Evolutionary conservation across 2,329 filamentous ascomycete genomes (phyloP).

Genomic region (Exophiala sp.): DNA sequence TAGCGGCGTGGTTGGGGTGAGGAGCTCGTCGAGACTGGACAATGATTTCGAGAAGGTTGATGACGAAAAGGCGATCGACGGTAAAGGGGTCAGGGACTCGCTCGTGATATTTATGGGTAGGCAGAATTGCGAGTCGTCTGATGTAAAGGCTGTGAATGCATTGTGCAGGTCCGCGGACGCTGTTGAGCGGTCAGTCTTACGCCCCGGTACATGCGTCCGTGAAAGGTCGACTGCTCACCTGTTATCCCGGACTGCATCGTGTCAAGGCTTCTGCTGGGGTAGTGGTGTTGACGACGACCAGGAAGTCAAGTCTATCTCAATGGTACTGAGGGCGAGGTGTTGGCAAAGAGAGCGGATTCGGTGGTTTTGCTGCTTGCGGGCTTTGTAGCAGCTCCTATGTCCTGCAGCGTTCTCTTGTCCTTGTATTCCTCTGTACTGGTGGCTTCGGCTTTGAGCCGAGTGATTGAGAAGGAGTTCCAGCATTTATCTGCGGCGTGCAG

Average conservation of each 20-base stretch:
- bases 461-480: too few relatives aligned
- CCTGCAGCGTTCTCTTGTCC: too few relatives aligned
- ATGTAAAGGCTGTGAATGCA: conserved; percentile 45
- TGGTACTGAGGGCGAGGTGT: too few relatives aligned
- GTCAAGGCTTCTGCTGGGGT: neutral
- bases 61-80: conserved; percentile 38
- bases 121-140: conserved; percentile 41
- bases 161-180: conserved; percentile 46
- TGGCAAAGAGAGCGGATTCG: neutral
- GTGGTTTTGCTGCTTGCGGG: neutral
- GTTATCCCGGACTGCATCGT: conserved; percentile 50
- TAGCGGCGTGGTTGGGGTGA: conserved; percentile 54
- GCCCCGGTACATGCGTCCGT: conserved; percentile 3
- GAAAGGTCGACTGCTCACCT: conserved; percentile 32
- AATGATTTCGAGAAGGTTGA: conserved; percentile 51
- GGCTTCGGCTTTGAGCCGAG: too few relatives aligned
- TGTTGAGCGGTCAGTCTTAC: conserved; percentile 21
- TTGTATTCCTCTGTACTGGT: too few relatives aligned
- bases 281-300: neutral
- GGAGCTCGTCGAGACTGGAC: conserved; percentile 46
- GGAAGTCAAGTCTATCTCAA: too few relatives aligned
- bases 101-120: conserved; percentile 46
- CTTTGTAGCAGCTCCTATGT: neutral
- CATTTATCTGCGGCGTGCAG: too few relatives aligned
- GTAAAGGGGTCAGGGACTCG: conserved; percentile 42